Base-by-base conservation (phyloP, 129 eudicot genomes). In the Cynara cardunculus region DNA sequence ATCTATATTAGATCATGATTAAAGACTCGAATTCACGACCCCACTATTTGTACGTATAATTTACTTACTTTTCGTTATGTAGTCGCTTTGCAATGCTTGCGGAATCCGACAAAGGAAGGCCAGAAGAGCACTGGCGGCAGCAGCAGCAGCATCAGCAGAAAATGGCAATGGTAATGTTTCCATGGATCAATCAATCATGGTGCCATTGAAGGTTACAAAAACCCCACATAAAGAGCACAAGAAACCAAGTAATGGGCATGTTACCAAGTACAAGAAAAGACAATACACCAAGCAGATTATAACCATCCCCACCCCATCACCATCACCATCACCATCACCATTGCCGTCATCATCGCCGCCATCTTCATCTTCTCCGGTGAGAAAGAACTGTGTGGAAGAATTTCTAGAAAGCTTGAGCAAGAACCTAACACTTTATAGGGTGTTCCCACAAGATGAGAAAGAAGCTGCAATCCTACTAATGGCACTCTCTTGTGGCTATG, bases 71-170 rank as follows among this genome's bases (percentile, higher is more conserved):
- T 34, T 78, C 16, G 16, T 21, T 22, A 16, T 81, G 81, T 78
- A 89, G 92, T 83, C 92, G 3, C 88, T 89, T 34, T 89, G 92
- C 84, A 89, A 89, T 61, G 92, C 92, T 0, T 89, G 92, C 25
- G 92, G 92, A 44, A 89, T 89, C 74, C 88, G 93, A 65, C 90
- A 80, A 85, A 84, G 93, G 78, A 89, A 89, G 74, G 92, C 92
- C 16, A 89, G 90, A 82, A 69, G 88, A 78, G 92, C 91, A 35
- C 30, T 81, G 82, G 87, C 88, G 6, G 80, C 83, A 3, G 90
- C 90, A 1, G 86, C 82, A 4, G 84, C 79, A 25, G 82, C 78
- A n/a, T n/a, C n/a, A 4, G 79, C 76, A 5, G 69, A 65, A 35
- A 83, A 71, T 53, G 77, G 68, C 2, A 39, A 82, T 59, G 7